Evolutionary conservation across 2,329 filamentous ascomycete species (phyloP), one percentile per base, ranked within the genome.

Genomic region (Trichoderma sp.): DNA sequence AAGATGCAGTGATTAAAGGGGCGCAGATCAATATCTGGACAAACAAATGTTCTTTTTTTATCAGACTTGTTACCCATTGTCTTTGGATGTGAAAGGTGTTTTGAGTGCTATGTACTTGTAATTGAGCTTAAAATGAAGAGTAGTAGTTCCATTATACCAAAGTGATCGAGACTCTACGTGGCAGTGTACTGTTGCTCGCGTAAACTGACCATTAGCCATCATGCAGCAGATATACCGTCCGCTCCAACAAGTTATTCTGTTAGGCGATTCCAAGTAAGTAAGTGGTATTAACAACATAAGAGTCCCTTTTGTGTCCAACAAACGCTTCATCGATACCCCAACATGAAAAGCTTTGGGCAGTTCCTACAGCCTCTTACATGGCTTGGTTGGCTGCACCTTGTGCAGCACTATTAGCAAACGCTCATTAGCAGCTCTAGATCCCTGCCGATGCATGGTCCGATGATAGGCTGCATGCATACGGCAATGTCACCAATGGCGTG

Each of bases 401-500:
- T 33, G 63, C 31, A 66, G 56, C 31, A 4, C 33, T 21, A 27
- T 37, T 31, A 43, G 31, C 16, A 35, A 31, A 57, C 49, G 57
- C 5, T 43, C 29, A 56, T 35, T 35, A 31, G 27, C 37, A 49
- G 31, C 31, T 35, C 43, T 53, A 19, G 11, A 19, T 55, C 21
- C 37, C 63, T 53, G n/a, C 60, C 14, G 13, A 57, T 33, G 19
- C 6, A 27, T 57, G 63, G 53, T 47, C 60, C 16, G 27, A 67
- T 59, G 55, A 52, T 49, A n/a, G 53, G 16, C 31, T 52, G 64
- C 37, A 67, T 67, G 40, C 37, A 35, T 21, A 27, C 24, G 52
- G 33, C 13, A 37, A 57, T 33, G 52, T 56, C 52, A 47, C 52
- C 37, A 37, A 52, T 59, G 43, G 63, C 33, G 29, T 27, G 21